Conservation (phyloP, 345 rosid genomes). For the Gossypium anomalum region DNA sequence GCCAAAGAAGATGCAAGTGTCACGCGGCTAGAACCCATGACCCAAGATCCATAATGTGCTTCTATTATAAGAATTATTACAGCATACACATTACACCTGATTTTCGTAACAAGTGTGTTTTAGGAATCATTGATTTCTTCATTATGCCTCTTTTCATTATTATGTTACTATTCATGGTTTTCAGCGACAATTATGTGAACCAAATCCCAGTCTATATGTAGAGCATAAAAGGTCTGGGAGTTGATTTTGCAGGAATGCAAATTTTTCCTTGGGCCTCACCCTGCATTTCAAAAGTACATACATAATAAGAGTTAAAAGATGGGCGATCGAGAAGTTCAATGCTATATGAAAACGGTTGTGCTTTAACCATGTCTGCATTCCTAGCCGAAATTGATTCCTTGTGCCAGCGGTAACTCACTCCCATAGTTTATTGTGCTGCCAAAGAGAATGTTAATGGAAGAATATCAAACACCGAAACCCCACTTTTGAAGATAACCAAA, state of each 20-base stretch:
- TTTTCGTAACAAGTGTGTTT: not conserved
- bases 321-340: not conserved
- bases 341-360: not conserved
- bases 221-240: not conserved
- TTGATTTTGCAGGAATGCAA: not conserved
- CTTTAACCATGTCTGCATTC: not conserved
- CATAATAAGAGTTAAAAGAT: not conserved
- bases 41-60: not conserved
- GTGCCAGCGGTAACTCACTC: conserved; percentile 88
- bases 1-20: no score
- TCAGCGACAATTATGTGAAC: not conserved
- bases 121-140: not conserved
- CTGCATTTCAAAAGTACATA: conserved; percentile 3
- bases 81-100: not conserved
- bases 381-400: conserved; percentile 93
- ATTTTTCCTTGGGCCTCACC: not conserved
- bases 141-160: not conserved
- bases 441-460: not conserved
- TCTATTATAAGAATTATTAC: not conserved
- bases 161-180: not conserved
- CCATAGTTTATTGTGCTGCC: conserved; percentile 92
- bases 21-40: no score
- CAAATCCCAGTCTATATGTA: not conserved
- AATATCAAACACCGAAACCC: not conserved
- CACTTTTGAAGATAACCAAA: not conserved